A percentile compares a stretch with the other conserved stretches of the same genome.
phyloP scores from a whole-genome alignment of 2,329 filamentous ascomycete species.

The Nannizziopsis arthrosporioides region DNA sequence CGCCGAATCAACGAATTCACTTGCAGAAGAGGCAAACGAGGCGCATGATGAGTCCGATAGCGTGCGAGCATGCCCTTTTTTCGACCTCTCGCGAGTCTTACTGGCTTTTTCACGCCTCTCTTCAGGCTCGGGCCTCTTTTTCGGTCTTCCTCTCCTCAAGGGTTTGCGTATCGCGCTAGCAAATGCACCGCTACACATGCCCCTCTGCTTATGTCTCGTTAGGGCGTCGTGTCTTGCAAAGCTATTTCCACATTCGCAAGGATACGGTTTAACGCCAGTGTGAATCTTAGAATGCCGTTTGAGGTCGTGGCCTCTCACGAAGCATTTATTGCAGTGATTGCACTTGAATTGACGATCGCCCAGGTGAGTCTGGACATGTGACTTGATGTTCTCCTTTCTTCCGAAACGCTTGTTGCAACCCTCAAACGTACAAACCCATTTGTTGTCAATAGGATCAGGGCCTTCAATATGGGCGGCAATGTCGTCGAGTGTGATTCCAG shows the following conservation, averaged over 20 bases:
- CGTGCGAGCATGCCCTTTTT: conserved; percentile 27
- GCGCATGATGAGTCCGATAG: conserved; percentile 27
- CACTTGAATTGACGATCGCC: conserved; percentile 93
- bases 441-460: conserved; percentile 60
- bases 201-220: conserved; percentile 84
- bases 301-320: conserved; percentile 91
- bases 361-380: conserved; percentile 93
- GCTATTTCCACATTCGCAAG: conserved; percentile 84
- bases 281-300: conserved; percentile 98
- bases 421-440: conserved; percentile 65
- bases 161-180: conserved; percentile 62
- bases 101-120: conserved; percentile 46
- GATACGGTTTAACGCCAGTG: conserved; percentile 88
- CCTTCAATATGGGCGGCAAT: conserved; percentile 63
- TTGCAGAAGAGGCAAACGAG: conserved; percentile 32
- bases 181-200: conserved; percentile 93
- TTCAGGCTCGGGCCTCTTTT: conserved; percentile 52
- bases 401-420: conserved; percentile 83
- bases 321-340: conserved; percentile 86
- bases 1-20: conserved; percentile 30
- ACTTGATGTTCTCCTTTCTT: conserved; percentile 98
- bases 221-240: conserved; percentile 93
- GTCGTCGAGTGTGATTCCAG: conserved; percentile 77
- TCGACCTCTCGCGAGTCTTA: conserved; percentile 38
- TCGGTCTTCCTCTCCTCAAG: conserved; percentile 54